Conservation (phyloP, 305 asterid species). For the Fraxinus nigra region DNA sequence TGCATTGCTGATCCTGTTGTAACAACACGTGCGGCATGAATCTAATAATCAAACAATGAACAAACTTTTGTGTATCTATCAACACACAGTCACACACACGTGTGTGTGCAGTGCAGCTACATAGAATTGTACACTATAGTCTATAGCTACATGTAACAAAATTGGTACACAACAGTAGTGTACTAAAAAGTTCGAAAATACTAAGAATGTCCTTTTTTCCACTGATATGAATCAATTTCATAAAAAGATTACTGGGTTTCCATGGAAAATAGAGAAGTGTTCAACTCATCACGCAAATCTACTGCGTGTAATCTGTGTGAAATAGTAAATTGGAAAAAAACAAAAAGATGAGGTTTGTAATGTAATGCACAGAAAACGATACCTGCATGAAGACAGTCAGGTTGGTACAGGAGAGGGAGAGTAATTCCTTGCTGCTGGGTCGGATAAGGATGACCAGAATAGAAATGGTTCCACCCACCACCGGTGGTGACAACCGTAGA, state of each 20-base stretch:
- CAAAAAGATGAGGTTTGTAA: neutral
- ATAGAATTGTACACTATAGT: neutral
- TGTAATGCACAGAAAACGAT: constrained; percentile 8
- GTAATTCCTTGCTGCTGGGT: constrained; percentile 21
- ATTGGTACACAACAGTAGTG: neutral
- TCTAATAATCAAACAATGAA: neutral
- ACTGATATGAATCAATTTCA: neutral
- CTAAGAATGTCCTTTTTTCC: neutral
- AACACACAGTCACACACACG: neutral
- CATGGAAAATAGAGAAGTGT: neutral
- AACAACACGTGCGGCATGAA: neutral
- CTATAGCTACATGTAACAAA: neutral
- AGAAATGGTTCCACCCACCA: constrained; percentile 22
- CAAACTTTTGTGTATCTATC: neutral
- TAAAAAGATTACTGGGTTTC: neutral
- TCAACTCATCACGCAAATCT: neutral
- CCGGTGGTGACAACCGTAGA: constrained; percentile 1
- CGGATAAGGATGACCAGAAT: constrained; percentile 30
- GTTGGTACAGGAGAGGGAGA: constrained; percentile 21
- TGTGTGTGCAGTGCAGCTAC: neutral
- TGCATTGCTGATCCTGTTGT: constrained; percentile 29
- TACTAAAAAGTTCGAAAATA: neutral
- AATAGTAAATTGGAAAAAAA: neutral
- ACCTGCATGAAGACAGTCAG: constrained; percentile 37
- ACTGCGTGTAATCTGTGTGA: neutral